Evolutionary conservation across 345 rosid genomes (phyloP).

Genomic region (Eucalyptus leucophloia): DNA sequence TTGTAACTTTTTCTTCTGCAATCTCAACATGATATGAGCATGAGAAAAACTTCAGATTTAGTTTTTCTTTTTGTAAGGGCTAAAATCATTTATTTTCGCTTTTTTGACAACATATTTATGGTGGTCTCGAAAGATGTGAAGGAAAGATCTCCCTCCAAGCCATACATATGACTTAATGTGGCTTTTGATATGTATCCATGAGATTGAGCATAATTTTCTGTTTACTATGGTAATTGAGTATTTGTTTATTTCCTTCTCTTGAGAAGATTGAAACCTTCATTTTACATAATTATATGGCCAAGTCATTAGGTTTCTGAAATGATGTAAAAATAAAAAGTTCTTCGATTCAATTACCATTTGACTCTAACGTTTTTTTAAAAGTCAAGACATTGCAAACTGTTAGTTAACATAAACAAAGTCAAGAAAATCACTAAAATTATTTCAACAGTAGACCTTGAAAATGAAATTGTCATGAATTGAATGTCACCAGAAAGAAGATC

Average conservation of each 20-base stretch:
- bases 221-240: not conserved
- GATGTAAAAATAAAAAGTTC: not conserved
- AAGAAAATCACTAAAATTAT: not conserved
- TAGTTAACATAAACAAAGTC: not conserved
- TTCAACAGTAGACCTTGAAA: not conserved
- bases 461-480: not conserved
- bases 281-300: not conserved
- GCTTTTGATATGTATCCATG: not conserved
- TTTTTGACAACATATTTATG: no score
- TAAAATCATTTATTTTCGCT: no score
- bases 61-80: no score
- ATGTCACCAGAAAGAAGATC: not conserved
- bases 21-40: no score
- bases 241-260: not conserved
- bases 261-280: not conserved
- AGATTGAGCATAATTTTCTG: not conserved
- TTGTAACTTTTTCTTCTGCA: no score
- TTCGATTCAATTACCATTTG: not conserved
- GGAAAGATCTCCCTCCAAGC: no score
- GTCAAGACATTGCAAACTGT: not conserved
- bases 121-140: no score
- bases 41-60: no score
- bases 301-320: not conserved
- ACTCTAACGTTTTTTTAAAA: not conserved
- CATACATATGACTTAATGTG: not conserved